Base-by-base conservation (phyloP, 495 filamentous ascomycete species). In the Aspergillus affinis region DNA sequence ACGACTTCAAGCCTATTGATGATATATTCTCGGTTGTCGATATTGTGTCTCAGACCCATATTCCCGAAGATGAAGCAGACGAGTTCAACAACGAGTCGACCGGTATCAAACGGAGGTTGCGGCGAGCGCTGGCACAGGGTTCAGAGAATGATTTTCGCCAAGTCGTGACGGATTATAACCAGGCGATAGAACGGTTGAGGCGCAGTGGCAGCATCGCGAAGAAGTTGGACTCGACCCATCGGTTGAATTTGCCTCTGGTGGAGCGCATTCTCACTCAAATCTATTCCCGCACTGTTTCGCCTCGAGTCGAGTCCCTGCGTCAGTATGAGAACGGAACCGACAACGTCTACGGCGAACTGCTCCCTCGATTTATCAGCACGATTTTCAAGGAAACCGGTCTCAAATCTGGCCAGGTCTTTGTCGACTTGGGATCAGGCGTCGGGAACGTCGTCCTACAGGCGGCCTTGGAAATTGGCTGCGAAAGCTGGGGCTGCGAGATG, bases 401-500 rank as follows among this genome's bases (percentile, higher is more conserved):
- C 58, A 91, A 83, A 41, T 90, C 89, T 0, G 82, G 85, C 30
- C 88, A 93, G 58, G 86, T 93, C 2, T 97, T 98, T 68, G 86
- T 98, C 57, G 94, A 98, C 69, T 81, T 98, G 41, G 94, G 94
- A 29, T 96, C 91, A 18, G 94, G 94, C 26, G 94, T 97, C 27
- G 94, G 92, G 6, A 98, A 97, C 71, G 94, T 97, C 4, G 90
- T 93, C 21, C 78, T 98, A 46, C 94, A 98, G 70, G 94, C 94
- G 5, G 94, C 94, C 9, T 83, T 98, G 8, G 90, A 98, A 70
- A 85, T 93, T 51, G 94, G 94, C 15, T 96, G 90, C 70, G 90
- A 97, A 71, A 93, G 90, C 73, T 97, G 91, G 87, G 94, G 94
- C 23, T 97, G 93, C 69, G 94, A 98, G 74, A 90, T 93, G 82